Evolutionary conservation across 768 basidiomycete species (phyloP).

Genomic region (Pulveroboletus sp.): DNA sequence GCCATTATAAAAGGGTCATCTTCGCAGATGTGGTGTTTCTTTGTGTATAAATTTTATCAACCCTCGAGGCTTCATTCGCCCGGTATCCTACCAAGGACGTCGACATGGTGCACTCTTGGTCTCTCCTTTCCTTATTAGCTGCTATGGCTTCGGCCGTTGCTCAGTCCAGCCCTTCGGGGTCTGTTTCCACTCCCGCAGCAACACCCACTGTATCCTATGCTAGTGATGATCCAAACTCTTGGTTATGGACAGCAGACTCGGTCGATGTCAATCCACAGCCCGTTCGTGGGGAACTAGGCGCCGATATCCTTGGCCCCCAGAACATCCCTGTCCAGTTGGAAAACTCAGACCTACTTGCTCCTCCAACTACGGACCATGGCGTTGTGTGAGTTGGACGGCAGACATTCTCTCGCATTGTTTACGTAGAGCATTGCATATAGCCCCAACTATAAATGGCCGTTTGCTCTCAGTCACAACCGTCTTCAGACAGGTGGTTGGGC

Average conservation of each 20-base stretch:
- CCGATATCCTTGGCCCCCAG: slow-evolving; percentile 49
- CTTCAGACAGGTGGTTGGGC: slow-evolving; percentile 64
- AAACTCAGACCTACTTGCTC: slow-evolving; percentile 53
- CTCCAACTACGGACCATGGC: slow-evolving; percentile 61
- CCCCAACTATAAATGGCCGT: slow-evolving; percentile 59
- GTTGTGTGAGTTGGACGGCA: slow-evolving; percentile 32
- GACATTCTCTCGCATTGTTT: background rate
- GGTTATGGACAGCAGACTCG: slow-evolving; percentile 34
- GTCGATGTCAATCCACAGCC: slow-evolving; percentile 34
- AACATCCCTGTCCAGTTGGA: slow-evolving; percentile 52
- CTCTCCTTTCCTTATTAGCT: slow-evolving; percentile 24
- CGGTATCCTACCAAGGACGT: background rate
- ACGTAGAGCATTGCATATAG: slow-evolving; percentile 11
- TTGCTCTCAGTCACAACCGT: slow-evolving; percentile 56
- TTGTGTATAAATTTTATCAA: slow-evolving; percentile 25
- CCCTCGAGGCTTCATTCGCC: slow-evolving; percentile 1
- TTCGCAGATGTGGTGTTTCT: background rate
- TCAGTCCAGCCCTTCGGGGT: slow-evolving; percentile 15
- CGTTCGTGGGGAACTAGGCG: slow-evolving; percentile 42
- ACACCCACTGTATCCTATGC: slow-evolving; percentile 43
- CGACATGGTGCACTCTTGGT: slow-evolving; percentile 25
- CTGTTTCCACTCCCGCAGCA: slow-evolving; percentile 28
- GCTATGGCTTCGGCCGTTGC: slow-evolving; percentile 19
- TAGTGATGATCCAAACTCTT: slow-evolving; percentile 42
- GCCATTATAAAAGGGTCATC: slow-evolving; percentile 22